Evolutionary conservation across 1,284 basidiomycete genomes (phyloP).

Genomic region (Ustilago lituana): DNA sequence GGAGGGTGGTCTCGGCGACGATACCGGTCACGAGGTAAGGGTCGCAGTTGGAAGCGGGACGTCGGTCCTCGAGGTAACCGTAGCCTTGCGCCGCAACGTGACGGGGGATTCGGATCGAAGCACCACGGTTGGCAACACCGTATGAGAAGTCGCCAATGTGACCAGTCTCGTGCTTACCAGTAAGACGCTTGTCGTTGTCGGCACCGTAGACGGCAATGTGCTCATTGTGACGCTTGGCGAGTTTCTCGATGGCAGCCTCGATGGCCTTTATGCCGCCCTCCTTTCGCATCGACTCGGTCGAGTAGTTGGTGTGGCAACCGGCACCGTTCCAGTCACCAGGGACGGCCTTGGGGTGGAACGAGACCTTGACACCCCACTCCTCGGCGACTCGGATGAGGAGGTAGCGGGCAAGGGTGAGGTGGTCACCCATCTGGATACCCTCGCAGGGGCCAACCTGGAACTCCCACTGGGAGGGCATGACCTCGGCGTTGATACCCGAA

Average conservation of each 20-base stretch:
- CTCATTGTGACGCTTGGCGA: slow-evolving; percentile 69
- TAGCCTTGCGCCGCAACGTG: slow-evolving; percentile 90
- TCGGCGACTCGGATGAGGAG: slow-evolving; percentile 74
- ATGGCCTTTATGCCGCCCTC: slow-evolving; percentile 85
- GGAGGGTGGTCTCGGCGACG: slow-evolving; percentile 86
- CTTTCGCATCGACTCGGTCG: slow-evolving; percentile 59
- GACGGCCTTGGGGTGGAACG: slow-evolving; percentile 99
- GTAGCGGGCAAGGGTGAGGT: slow-evolving; percentile 66
- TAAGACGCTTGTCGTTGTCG: slow-evolving; percentile 67
- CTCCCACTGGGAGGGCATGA: slow-evolving; percentile 99
- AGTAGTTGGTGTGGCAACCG: slow-evolving; percentile 75
- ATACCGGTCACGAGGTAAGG: slow-evolving; percentile 72
- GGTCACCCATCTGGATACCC: slow-evolving; percentile 98
- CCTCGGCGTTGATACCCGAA: slow-evolving; percentile 99
- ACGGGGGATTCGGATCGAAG: slow-evolving; percentile 76
- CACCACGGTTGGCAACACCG: slow-evolving; percentile 96
- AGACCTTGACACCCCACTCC: slow-evolving; percentile 94
- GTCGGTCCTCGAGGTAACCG: slow-evolving; percentile 78
- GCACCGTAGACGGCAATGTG: slow-evolving; percentile 68
- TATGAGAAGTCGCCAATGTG: slow-evolving; percentile 92
- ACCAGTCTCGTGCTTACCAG: slow-evolving; percentile 79
- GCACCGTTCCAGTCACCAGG: slow-evolving; percentile 99
- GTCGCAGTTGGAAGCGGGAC: slow-evolving; percentile 91
- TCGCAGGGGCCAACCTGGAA: slow-evolving; percentile 99
- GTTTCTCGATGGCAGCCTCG: slow-evolving; percentile 83